Percentiles rank a stretch among this genome's conserved stretches.
Evolutionary conservation across 345 rosid species (phyloP).

Genomic region (Populus pruinosa): DNA sequence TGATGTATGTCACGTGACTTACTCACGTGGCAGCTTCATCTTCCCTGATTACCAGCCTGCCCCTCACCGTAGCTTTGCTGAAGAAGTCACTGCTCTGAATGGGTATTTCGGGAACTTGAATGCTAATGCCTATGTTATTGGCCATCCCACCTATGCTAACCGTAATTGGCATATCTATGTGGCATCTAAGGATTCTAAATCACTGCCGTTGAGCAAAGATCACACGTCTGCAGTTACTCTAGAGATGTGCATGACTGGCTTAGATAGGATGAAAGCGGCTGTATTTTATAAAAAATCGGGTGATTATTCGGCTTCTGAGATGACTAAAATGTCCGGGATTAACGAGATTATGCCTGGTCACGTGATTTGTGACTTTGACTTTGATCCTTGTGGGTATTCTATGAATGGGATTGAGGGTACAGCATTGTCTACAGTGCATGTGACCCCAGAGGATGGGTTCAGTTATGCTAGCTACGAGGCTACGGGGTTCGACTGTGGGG

Average conservation of each 20-base stretch:
- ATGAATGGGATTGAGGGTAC: slow-evolving; percentile 64
- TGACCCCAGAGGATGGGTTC: slow-evolving; percentile 78
- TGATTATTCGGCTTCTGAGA: slow-evolving; percentile 31
- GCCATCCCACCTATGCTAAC: slow-evolving; percentile 30
- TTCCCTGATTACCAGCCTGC: slow-evolving; percentile 67
- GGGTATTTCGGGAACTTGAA: slow-evolving; percentile 39
- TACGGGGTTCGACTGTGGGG: slow-evolving; percentile 41
- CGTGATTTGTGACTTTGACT: slow-evolving; percentile 61
- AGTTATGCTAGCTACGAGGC: slow-evolving; percentile 87
- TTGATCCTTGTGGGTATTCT: slow-evolving; percentile 80
- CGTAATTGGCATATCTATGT: slow-evolving; percentile 67
- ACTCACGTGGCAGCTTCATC: slow-evolving; percentile 82
- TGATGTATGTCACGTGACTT: slow-evolving; percentile 38
- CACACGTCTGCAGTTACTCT: slow-evolving; percentile 32
- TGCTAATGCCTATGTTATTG: slow-evolving; percentile 46
- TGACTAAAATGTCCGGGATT: slow-evolving; percentile 65
- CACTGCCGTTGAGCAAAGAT: neutral
- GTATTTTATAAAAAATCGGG: slow-evolving; percentile 47
- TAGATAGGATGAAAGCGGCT: slow-evolving; percentile 51
- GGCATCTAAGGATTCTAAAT: slow-evolving; percentile 26
- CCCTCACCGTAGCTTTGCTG: slow-evolving; percentile 72
- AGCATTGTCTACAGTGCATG: slow-evolving; percentile 66
- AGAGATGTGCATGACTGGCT: slow-evolving; percentile 83
- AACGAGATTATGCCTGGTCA: slow-evolving; percentile 55
- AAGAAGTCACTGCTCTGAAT: slow-evolving; percentile 55